phyloP scores from a whole-genome alignment of 345 rosid genomes.

The Syzygium aqueum region DNA sequence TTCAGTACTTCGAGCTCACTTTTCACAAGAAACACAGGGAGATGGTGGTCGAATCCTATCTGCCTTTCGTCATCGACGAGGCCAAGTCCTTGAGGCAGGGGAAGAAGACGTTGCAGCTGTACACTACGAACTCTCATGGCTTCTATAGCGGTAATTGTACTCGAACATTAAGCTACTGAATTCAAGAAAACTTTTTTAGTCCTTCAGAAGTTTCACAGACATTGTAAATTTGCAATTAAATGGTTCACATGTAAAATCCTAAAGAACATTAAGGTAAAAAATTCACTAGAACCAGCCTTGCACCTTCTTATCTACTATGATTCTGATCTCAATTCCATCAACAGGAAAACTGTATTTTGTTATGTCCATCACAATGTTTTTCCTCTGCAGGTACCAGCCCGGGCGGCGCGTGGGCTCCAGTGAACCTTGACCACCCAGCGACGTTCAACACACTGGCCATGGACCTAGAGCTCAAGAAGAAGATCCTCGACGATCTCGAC shows the following conservation, averaged over 20 bases:
- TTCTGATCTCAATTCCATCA: neutral
- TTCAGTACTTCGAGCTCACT: slow-evolving; percentile 37
- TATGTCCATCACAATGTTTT: neutral
- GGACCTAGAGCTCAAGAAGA: neutral
- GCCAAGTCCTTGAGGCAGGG: slow-evolving; percentile 25
- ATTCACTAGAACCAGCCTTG: neutral
- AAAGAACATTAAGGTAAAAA: neutral
- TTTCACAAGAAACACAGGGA: slow-evolving; percentile 51
- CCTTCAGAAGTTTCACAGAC: no score
- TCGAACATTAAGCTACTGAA: neutral
- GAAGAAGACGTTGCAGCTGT: slow-evolving; percentile 43
- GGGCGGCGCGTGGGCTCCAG: slow-evolving; percentile 42
- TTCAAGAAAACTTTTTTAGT: no score
- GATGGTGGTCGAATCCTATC: slow-evolving; percentile 33
- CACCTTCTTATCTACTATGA: no score
- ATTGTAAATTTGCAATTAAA: neutral
- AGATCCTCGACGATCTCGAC: neutral
- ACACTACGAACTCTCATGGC: slow-evolving; percentile 18
- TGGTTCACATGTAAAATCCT: no score
- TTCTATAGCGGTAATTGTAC: neutral
- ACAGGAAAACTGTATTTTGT: neutral
- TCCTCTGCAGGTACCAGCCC: neutral
- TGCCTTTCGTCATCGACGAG: slow-evolving; percentile 33
- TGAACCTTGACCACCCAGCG: slow-evolving; percentile 24
- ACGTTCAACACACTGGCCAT: slow-evolving; percentile 7